These are phyloP conservation scores for Colletotrichum musicola DNA, from an alignment of 2,329 filamentous ascomycete species.

Conservation along the genomic window DNA sequence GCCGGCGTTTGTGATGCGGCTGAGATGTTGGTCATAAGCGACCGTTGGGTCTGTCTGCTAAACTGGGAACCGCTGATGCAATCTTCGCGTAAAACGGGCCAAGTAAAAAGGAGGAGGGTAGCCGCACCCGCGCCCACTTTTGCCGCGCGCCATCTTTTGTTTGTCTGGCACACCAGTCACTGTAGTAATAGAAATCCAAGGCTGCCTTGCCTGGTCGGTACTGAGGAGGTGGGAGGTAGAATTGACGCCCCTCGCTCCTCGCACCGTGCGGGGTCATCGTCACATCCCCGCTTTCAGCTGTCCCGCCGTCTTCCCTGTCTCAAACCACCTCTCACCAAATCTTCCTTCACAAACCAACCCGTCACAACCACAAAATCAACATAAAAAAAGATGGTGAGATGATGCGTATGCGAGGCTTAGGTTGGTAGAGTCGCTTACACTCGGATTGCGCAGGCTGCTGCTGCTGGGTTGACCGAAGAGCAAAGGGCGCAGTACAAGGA, in stretches of 20 bases:
- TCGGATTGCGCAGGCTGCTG: slow-evolving; percentile 13
- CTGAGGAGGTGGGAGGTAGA: slow-evolving; percentile 10
- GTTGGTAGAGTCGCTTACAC: neutral
- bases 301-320: slow-evolving; percentile 38
- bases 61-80: slow-evolving; percentile 26
- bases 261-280: slow-evolving; percentile 32
- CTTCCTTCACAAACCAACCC: slow-evolving; percentile 32
- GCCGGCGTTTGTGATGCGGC: slow-evolving; percentile 20
- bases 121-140: too few species aligned
- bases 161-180: too few species aligned
- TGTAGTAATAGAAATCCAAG: too few species aligned
- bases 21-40: slow-evolving; percentile 16
- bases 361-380: slow-evolving; percentile 14
- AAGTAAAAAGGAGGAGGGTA: too few species aligned
- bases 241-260: neutral
- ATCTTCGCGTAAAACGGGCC: neutral
- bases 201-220: too few species aligned
- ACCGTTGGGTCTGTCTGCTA: slow-evolving; percentile 16
- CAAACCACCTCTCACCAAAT: slow-evolving; percentile 36
- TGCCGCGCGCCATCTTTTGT: too few species aligned
- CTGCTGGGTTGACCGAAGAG: slow-evolving; percentile 82
- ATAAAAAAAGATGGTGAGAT: slow-evolving; percentile 28
- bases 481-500: slow-evolving; percentile 99
- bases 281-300: slow-evolving; percentile 39
- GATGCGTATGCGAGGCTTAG: neutral